Conservation (phyloP, 1,139 yeast genomes). For the Magnusiomyces suaveolens region DNA sequence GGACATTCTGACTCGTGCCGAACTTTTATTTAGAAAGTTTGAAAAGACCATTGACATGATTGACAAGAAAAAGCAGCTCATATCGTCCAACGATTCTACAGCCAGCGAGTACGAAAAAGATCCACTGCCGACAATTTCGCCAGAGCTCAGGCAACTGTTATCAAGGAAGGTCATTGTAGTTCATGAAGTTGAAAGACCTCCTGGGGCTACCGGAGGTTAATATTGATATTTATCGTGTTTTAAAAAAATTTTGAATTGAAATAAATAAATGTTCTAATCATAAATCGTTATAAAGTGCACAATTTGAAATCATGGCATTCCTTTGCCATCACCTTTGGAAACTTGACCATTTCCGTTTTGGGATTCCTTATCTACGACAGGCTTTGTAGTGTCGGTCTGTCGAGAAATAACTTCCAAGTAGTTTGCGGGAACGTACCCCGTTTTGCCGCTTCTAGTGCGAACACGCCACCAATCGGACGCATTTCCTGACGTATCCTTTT, state of each 20-base stretch:
- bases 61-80: constrained; percentile 43
- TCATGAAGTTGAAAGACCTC: constrained; percentile 43
- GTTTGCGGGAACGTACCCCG: constrained; percentile 85
- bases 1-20: constrained; percentile 70
- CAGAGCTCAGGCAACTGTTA: constrained; percentile 50
- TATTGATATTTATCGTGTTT: neutral
- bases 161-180: constrained; percentile 53
- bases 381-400: too few relatives aligned
- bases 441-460: constrained; percentile 70
- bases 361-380: too few relatives aligned
- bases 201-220: constrained; percentile 33
- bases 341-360: too few relatives aligned
- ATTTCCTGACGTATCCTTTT: constrained; percentile 65
- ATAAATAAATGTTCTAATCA: too few relatives aligned
- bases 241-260: too few relatives aligned
- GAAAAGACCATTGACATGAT: constrained; percentile 68
- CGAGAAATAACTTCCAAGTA: constrained; percentile 65
- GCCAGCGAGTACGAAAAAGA: constrained; percentile 9
- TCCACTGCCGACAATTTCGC: constrained; percentile 34
- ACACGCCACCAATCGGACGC: constrained; percentile 79
- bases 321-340: too few relatives aligned
- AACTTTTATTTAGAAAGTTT: constrained; percentile 69
- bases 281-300: too few relatives aligned
- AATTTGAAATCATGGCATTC: too few relatives aligned
- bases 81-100: constrained; percentile 12